Conservation (phyloP, 2,329 filamentous ascomycete species). For the Colletotrichum sp. region DNA sequence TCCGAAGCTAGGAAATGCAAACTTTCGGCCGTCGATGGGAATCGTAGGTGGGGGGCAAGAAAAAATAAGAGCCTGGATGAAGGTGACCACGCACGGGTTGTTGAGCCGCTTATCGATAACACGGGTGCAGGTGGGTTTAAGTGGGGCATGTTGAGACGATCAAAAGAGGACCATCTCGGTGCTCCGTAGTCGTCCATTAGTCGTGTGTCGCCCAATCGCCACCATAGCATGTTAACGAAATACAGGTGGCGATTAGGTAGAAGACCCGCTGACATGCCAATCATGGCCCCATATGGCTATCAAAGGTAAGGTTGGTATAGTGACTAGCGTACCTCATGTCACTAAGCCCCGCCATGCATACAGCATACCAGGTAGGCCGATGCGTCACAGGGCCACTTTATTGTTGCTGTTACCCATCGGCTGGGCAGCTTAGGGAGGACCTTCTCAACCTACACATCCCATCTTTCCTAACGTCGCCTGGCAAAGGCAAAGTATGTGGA, state of each 20-base stretch:
- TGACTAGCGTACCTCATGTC: neutral
- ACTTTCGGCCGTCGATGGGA: neutral
- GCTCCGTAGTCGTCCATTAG: neutral
- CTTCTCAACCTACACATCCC: neutral
- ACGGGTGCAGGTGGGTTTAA: neutral
- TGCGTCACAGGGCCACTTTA: slow-evolving; percentile 10
- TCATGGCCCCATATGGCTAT: neutral
- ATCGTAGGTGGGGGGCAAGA: no score
- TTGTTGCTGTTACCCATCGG: neutral
- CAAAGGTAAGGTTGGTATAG: neutral
- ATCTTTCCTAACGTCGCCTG: neutral
- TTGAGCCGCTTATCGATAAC: neutral
- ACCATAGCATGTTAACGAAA: neutral
- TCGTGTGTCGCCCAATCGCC: neutral
- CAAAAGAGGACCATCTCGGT: neutral
- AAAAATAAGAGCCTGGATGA: neutral
- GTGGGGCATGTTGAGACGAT: neutral
- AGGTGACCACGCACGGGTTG: neutral
- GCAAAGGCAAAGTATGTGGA: neutral
- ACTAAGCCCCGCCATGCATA: neutral
- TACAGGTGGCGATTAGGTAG: neutral
- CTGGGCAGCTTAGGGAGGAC: neutral
- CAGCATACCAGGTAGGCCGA: neutral
- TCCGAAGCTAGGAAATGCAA: neutral
- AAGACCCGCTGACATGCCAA: neutral